These are phyloP conservation scores for Monosporozyma unispora DNA, from an alignment of 805 yeast genomes.

Conservation along the genomic window DNA sequence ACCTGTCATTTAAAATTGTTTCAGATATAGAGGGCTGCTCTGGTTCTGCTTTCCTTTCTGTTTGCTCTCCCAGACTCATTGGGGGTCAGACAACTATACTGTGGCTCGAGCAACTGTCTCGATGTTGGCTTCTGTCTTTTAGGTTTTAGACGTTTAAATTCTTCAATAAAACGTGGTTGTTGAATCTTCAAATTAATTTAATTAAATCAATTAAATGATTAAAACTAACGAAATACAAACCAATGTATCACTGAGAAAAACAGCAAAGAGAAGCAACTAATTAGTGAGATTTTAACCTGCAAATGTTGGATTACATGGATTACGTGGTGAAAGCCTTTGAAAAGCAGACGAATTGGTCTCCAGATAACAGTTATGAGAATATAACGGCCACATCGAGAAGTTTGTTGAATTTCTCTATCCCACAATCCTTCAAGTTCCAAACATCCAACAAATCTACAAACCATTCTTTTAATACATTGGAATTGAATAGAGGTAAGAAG, in stretches of 20 bases:
- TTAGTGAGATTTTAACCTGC: no score
- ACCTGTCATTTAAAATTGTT: neutral
- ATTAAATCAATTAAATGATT: no score
- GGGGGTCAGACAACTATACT: neutral
- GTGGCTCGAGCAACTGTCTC: neutral
- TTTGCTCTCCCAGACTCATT: neutral
- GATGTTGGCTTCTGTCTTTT: no score
- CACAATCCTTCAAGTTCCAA: constrained; percentile 55
- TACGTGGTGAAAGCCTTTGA: constrained; percentile 68
- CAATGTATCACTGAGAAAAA: no score
- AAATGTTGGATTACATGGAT: constrained; percentile 80
- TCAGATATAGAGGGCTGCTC: neutral
- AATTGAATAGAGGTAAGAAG: constrained; percentile 50
- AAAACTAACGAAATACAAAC: no score
- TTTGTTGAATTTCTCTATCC: constrained; percentile 64
- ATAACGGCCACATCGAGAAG: constrained; percentile 61
- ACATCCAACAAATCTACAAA: constrained; percentile 63
- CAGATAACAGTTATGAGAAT: constrained; percentile 67
- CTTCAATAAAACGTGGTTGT: no score
- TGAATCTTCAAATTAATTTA: no score
- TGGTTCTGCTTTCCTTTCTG: neutral
- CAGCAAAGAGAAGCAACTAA: no score
- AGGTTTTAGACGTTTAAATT: no score
- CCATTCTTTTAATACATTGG: constrained; percentile 62
- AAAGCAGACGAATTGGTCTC: constrained; percentile 65